A percentile compares a stretch with the other conserved stretches of the same genome.
Evolutionary conservation across 2,329 filamentous ascomycete genomes (phyloP).

Genomic region (Huntiella savannae): DNA sequence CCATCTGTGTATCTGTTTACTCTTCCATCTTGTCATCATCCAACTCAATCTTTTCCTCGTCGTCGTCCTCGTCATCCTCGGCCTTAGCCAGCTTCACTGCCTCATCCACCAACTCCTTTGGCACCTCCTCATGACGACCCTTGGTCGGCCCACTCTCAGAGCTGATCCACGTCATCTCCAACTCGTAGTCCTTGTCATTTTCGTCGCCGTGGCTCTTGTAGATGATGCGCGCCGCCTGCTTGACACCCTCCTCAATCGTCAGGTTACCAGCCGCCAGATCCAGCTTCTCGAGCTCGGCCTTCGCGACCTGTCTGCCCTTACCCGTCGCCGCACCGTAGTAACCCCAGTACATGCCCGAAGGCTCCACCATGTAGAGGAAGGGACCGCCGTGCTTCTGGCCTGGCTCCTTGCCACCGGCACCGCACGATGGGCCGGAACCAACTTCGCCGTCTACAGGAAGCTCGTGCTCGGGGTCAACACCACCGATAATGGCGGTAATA

Average conservation of each 20-base stretch:
- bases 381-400: constrained; percentile 71
- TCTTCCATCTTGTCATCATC: constrained; percentile 74
- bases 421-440: constrained; percentile 56
- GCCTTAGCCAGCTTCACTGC: constrained; percentile 86
- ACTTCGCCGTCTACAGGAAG: constrained; percentile 78
- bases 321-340: constrained; percentile 97
- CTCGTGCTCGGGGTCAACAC: constrained; percentile 80
- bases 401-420: constrained; percentile 63
- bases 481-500: constrained; percentile 82
- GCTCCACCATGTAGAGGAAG: constrained; percentile 97
- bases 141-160: constrained; percentile 68
- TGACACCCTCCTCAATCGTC: constrained; percentile 71
- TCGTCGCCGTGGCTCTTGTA: constrained; percentile 96
- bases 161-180: constrained; percentile 98
- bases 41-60: constrained; percentile 41
- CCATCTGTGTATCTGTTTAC: constrained; percentile 22
- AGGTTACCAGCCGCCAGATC: constrained; percentile 63
- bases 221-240: constrained; percentile 92
- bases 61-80: constrained; percentile 40
- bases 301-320: constrained; percentile 90
- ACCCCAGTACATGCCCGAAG: constrained; percentile 92
- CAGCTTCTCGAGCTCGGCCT: constrained; percentile 95
- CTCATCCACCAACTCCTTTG: constrained; percentile 75
- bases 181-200: constrained; percentile 98
- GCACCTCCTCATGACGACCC: constrained; percentile 83